Conservation (phyloP, 1,139 yeast species). For the Debaryomycetaceae sp. region DNA sequence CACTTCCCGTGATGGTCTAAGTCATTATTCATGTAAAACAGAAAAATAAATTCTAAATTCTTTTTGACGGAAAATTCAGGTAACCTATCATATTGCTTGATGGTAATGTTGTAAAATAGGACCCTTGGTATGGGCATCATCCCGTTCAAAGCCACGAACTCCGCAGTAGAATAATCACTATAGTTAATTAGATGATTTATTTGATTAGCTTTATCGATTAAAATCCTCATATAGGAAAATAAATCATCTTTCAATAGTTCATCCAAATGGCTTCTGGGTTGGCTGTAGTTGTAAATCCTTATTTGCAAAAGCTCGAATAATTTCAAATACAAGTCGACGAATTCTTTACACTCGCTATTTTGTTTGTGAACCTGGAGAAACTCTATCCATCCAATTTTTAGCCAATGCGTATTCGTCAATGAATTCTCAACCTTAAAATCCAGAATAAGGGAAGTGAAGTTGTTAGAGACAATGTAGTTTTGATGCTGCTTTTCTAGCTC, state of each 20-base stretch:
- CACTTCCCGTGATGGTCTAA: slow-evolving; percentile 12
- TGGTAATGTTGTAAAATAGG: slow-evolving; percentile 14
- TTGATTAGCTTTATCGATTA: slow-evolving; percentile 2
- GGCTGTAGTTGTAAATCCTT: slow-evolving; percentile 1
- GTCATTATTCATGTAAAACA: slow-evolving; percentile 17
- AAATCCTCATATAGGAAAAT: slow-evolving; percentile 10
- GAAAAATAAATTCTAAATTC: slow-evolving; percentile 14
- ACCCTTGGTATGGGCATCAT: slow-evolving; percentile 20
- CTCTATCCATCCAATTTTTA: slow-evolving; percentile 38
- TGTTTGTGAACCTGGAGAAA: slow-evolving; percentile 24
- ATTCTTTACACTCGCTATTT: slow-evolving; percentile 26
- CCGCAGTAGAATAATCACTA: slow-evolving; percentile 35
- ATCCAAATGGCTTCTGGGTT: not conserved
- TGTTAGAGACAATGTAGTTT: slow-evolving; percentile 8
- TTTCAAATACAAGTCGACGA: slow-evolving; percentile 30
- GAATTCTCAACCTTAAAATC: slow-evolving; percentile 31
- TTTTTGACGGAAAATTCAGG: slow-evolving; percentile 1
- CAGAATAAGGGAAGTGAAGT: slow-evolving; percentile 23
- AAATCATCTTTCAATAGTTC: slow-evolving; percentile 1
- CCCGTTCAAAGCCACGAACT: slow-evolving; percentile 23
- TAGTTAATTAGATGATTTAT: slow-evolving; percentile 11
- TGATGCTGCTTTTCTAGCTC: slow-evolving; percentile 12
- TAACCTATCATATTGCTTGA: slow-evolving; percentile 1
- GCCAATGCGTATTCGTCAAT: slow-evolving; percentile 30
- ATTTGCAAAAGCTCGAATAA: slow-evolving; percentile 29